Percentiles rank a stretch among this genome's conserved stretches.
Conservation (phyloP, 2,329 filamentous ascomycete genomes). For the Phoma sp. region DNA sequence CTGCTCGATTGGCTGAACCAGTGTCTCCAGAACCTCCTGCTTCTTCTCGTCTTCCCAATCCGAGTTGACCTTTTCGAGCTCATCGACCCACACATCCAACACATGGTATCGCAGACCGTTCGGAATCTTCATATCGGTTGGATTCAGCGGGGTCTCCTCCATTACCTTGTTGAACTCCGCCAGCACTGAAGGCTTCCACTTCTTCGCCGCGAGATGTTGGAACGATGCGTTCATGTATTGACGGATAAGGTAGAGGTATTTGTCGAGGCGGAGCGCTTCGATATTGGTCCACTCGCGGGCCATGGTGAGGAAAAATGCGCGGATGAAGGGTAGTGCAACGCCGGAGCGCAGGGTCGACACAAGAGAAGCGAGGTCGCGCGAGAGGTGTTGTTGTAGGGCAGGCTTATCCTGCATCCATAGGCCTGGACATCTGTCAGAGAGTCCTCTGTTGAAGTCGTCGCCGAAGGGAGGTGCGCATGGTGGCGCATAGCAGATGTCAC, state of each 20-base stretch:
- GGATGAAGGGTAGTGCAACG: conserved; percentile 53
- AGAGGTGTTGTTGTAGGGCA: conserved; percentile 83
- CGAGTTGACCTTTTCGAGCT: conserved; percentile 75
- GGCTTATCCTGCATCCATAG: conserved; percentile 95
- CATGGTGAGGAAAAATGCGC: conserved; percentile 62
- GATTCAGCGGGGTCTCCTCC: conserved; percentile 55
- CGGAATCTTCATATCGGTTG: conserved; percentile 67
- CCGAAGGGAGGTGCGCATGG: not conserved
- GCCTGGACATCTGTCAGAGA: conserved; percentile 52
- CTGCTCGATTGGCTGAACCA: conserved; percentile 64
- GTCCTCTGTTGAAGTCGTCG: not conserved
- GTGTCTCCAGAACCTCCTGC: conserved; percentile 51
- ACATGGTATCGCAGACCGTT: conserved; percentile 88
- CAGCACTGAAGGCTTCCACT: conserved; percentile 51
- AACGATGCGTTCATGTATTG: conserved; percentile 79
- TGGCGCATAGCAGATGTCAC: not conserved
- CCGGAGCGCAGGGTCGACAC: conserved; percentile 63
- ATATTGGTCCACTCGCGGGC: conserved; percentile 60
- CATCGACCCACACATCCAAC: conserved; percentile 90
- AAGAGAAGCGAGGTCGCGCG: conserved; percentile 77
- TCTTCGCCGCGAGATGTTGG: conserved; percentile 52
- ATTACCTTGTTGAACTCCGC: conserved; percentile 58
- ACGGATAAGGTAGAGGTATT: conserved; percentile 86
- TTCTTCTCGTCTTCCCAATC: conserved; percentile 46
- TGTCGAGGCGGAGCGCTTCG: conserved; percentile 73